phyloP scores from a whole-genome alignment of 1,139 yeast genomes.

The Pneumocystis jirovecii region DNA sequence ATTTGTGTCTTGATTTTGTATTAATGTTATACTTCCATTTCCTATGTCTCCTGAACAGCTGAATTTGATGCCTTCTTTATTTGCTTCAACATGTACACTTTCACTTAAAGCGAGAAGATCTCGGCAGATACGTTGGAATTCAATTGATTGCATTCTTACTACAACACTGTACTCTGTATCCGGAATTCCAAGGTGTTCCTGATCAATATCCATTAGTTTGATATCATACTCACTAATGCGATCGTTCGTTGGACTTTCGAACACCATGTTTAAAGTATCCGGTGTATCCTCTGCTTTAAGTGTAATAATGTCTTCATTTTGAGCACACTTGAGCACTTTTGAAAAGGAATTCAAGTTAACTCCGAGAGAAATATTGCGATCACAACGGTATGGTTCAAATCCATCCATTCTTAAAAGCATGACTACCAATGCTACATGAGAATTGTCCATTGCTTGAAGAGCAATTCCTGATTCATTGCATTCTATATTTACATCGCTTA shows the following conservation, averaged over 20 bases:
- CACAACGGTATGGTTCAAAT: slow-evolving; percentile 90
- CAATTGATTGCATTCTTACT: slow-evolving; percentile 73
- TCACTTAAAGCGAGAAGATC: slow-evolving; percentile 79
- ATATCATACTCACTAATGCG: slow-evolving; percentile 83
- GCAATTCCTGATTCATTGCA: slow-evolving; percentile 90
- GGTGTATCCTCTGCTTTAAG: slow-evolving; percentile 86
- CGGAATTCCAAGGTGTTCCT: slow-evolving; percentile 85
- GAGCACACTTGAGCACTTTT: slow-evolving; percentile 82
- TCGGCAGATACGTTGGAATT: slow-evolving; percentile 78
- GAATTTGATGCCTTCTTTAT: slow-evolving; percentile 85
- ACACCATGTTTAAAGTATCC: slow-evolving; percentile 62
- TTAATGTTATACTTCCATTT: slow-evolving; percentile 70
- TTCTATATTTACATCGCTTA: slow-evolving; percentile 87
- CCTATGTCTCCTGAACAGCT: slow-evolving; percentile 88
- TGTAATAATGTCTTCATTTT: slow-evolving; percentile 76
- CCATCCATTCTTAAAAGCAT: slow-evolving; percentile 78
- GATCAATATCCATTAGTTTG: slow-evolving; percentile 91
- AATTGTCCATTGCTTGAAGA: slow-evolving; percentile 94
- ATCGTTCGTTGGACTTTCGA: slow-evolving; percentile 68
- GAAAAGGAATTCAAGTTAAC: slow-evolving; percentile 73
- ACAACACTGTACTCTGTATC: slow-evolving; percentile 85
- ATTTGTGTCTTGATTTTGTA: slow-evolving; percentile 63
- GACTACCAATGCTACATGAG: slow-evolving; percentile 86
- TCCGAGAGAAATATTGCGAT: slow-evolving; percentile 83
- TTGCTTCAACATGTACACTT: slow-evolving; percentile 69